A percentile compares a stretch with the other conserved stretches of the same genome.
These are phyloP conservation scores for Arthrobotrys pseudoclavata DNA, from an alignment of 2,329 filamentous ascomycete species.

Conservation along the genomic window DNA sequence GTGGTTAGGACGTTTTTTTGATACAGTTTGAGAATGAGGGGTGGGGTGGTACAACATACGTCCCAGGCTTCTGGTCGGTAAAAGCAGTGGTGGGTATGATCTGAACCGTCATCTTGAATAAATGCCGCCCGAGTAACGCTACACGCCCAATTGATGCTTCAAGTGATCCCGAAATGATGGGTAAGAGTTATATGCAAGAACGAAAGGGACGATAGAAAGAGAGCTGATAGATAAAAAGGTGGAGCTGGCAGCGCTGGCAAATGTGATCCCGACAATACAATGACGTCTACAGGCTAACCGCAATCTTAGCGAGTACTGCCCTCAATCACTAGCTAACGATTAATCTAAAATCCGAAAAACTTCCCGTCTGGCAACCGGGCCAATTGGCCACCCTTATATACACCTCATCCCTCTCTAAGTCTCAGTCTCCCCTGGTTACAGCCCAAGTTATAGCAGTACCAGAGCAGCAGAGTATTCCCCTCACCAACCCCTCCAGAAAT, in stretches of 20 bases:
- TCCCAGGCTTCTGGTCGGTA: conserved; percentile 95
- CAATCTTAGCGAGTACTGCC: background rate
- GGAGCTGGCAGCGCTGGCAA: background rate
- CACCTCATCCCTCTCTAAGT: background rate
- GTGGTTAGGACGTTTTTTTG: background rate
- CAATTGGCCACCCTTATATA: background rate
- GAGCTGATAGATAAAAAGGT: background rate
- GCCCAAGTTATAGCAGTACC: too few relatives aligned
- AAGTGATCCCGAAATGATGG: background rate
- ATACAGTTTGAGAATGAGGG: background rate
- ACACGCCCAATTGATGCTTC: background rate
- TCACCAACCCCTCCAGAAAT: background rate
- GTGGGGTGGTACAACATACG: conserved; percentile 75
- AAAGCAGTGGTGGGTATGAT: conserved; percentile 60
- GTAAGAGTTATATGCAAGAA: background rate
- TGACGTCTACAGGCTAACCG: conserved; percentile 36
- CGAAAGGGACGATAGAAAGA: background rate
- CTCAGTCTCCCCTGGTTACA: too few relatives aligned
- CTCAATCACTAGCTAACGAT: background rate
- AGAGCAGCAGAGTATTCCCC: background rate
- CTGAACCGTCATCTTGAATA: conserved; percentile 16
- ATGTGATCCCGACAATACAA: conserved; percentile 19
- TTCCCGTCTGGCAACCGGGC: background rate
- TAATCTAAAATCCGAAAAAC: background rate
- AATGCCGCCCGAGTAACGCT: background rate